These are phyloP conservation scores for Senna siamea DNA, from an alignment of 306 rosid species.

Conservation along the genomic window DNA sequence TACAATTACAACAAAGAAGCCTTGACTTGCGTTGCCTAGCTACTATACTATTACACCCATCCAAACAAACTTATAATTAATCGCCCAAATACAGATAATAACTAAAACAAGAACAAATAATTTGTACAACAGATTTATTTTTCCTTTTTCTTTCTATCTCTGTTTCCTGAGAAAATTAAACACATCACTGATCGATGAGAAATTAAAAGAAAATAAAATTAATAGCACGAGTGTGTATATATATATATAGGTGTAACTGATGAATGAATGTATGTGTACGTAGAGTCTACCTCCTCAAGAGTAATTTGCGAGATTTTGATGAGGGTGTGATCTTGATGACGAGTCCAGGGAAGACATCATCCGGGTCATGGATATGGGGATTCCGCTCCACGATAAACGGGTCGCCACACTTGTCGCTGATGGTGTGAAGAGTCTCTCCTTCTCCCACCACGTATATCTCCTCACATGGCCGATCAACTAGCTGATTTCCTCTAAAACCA, in stretches of 20 bases:
- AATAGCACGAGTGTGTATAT: no score
- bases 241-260: no score
- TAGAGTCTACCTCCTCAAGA: no score
- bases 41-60: no score
- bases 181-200: not conserved
- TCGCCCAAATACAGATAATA: no score
- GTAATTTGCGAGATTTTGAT: not conserved
- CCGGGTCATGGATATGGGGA: constrained; percentile 93
- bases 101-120: no score
- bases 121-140: no score
- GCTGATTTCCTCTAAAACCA: constrained; percentile 41
- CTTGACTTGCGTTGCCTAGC: no score
- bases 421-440: constrained; percentile 89
- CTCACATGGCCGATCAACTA: constrained; percentile 49
- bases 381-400: constrained; percentile 81
- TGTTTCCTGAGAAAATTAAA: constrained; percentile 20
- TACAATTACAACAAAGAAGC: no score
- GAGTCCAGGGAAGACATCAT: constrained; percentile 90
- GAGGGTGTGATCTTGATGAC: constrained; percentile 75
- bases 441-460: constrained; percentile 76
- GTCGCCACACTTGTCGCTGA: constrained; percentile 85
- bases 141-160: constrained; percentile 25
- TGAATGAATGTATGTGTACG: no score
- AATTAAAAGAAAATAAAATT: no score
- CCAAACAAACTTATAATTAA: no score